Evolutionary conservation across 2,329 filamentous ascomycete genomes (phyloP).

Genomic region (Colletotrichum siamense): DNA sequence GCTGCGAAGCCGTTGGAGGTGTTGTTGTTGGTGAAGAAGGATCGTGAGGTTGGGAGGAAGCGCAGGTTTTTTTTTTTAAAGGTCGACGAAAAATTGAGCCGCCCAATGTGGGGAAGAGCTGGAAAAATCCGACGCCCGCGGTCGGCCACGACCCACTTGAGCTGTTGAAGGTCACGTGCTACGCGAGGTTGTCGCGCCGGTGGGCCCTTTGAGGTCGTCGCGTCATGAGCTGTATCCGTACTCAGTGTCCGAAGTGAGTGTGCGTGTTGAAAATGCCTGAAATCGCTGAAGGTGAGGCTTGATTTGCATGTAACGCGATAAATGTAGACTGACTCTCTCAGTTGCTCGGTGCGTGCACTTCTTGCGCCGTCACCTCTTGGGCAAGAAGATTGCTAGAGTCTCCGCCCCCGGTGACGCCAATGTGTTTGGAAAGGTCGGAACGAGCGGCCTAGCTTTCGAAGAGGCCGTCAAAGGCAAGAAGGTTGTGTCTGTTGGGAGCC

Average conservation of each 20-base stretch:
- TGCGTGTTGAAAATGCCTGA: slow-evolving; percentile 57
- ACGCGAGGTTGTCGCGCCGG: slow-evolving; percentile 22
- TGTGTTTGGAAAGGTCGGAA: slow-evolving; percentile 91
- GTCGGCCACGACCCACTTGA: slow-evolving; percentile 21
- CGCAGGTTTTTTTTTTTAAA: slow-evolving; percentile 28
- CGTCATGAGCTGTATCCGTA: neutral
- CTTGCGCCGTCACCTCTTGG: slow-evolving; percentile 82
- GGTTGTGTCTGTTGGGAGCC: slow-evolving; percentile 73
- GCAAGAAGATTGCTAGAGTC: slow-evolving; percentile 76
- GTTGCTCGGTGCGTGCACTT: slow-evolving; percentile 88
- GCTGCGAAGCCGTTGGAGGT: neutral
- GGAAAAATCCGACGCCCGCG: slow-evolving; percentile 18
- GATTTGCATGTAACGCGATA: neutral
- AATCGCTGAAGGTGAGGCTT: slow-evolving; percentile 60
- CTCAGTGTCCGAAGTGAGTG: neutral
- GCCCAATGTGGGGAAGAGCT: slow-evolving; percentile 20
- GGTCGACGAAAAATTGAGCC: slow-evolving; percentile 19
- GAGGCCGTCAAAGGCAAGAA: slow-evolving; percentile 77
- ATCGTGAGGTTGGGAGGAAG: slow-evolving; percentile 10
- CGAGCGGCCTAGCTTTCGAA: slow-evolving; percentile 76
- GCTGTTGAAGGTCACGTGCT: slow-evolving; percentile 30
- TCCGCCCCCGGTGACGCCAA: slow-evolving; percentile 79
- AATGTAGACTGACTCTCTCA: slow-evolving; percentile 29
- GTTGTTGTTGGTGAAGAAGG: slow-evolving; percentile 14
- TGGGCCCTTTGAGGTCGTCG: neutral